phyloP scores from a whole-genome alignment of 129 eudicot species.

The Tanacetum coccineum region DNA sequence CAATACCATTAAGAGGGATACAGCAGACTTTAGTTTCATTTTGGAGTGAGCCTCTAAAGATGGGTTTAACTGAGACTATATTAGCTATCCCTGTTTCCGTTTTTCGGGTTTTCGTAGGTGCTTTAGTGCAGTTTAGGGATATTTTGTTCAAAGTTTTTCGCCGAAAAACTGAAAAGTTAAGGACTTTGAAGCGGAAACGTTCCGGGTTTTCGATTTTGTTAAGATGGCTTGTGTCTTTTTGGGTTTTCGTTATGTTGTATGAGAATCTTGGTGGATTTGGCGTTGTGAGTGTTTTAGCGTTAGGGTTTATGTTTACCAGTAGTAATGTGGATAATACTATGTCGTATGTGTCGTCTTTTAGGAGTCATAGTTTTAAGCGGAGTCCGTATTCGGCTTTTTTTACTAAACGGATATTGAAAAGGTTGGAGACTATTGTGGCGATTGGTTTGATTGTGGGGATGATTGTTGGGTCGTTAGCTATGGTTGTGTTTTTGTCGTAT shows the following conservation, averaged over 20 bases:
- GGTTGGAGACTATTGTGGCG: slow-evolving; percentile 73
- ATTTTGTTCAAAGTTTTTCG: slow-evolving; percentile 37
- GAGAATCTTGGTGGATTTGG: slow-evolving; percentile 71
- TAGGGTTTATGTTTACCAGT: slow-evolving; percentile 71
- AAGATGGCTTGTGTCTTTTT: slow-evolving; percentile 76
- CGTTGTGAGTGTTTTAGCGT: slow-evolving; percentile 45
- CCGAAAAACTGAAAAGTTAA: slow-evolving; percentile 31
- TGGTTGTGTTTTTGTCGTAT: slow-evolving; percentile 69
- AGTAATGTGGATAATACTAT: slow-evolving; percentile 65
- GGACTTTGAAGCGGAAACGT: slow-evolving; percentile 31
- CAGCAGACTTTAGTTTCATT: slow-evolving; percentile 82
- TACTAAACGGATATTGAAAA: slow-evolving; percentile 55
- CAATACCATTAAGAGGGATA: slow-evolving; percentile 85
- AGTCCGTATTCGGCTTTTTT: slow-evolving; percentile 47
- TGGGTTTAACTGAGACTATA: slow-evolving; percentile 79
- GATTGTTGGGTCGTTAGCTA: slow-evolving; percentile 65
- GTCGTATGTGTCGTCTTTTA: slow-evolving; percentile 57
- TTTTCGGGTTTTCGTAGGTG: slow-evolving; percentile 68
- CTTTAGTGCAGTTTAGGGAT: slow-evolving; percentile 57
- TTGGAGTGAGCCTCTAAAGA: slow-evolving; percentile 78
- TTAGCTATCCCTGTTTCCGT: slow-evolving; percentile 75
- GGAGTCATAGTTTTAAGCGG: slow-evolving; percentile 69
- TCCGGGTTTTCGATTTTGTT: slow-evolving; percentile 64
- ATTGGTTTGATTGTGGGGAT: slow-evolving; percentile 74
- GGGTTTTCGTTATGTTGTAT: slow-evolving; percentile 81